These are phyloP conservation scores for Pulveroboletus sp. DNA, from an alignment of 1,284 basidiomycete species.

Conservation along the genomic window DNA sequence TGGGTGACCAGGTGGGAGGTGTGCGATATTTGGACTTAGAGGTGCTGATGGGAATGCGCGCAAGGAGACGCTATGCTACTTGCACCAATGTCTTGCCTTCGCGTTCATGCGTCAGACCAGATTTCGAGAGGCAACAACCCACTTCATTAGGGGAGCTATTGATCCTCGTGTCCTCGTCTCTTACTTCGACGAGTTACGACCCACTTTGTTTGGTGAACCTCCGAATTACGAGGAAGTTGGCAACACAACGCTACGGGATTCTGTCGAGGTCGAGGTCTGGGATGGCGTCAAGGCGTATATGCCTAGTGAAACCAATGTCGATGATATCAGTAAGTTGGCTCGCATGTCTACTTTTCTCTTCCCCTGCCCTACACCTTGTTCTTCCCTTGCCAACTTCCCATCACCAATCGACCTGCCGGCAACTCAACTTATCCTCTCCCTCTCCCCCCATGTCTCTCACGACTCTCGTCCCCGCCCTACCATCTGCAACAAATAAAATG, in stretches of 20 bases:
- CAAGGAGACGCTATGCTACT: conserved; percentile 69
- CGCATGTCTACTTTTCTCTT: conserved; percentile 21
- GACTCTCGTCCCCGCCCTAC: conserved; percentile 29
- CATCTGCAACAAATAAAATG: conserved; percentile 25
- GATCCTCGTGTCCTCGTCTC: conserved; percentile 78
- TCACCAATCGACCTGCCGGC: conserved; percentile 28
- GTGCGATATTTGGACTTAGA: not conserved
- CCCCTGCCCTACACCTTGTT: conserved; percentile 21
- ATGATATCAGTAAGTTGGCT: conserved; percentile 72
- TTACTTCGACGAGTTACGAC: conserved; percentile 73
- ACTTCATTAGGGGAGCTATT: conserved; percentile 68
- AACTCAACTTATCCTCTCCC: conserved; percentile 30
- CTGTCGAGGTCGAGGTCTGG: conserved; percentile 61
- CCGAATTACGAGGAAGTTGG: not conserved
- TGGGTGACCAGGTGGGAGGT: conserved; percentile 15
- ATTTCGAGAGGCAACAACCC: conserved; percentile 76
- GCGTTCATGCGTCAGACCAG: conserved; percentile 68
- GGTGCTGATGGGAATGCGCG: conserved; percentile 27
- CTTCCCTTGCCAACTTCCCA: conserved; percentile 25
- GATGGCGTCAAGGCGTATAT: conserved; percentile 68
- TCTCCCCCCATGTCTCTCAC: conserved; percentile 25
- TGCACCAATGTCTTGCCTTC: conserved; percentile 78
- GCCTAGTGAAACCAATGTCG: conserved; percentile 60
- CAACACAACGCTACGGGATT: conserved; percentile 46
- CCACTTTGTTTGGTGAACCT: conserved; percentile 49